Evolutionary conservation across 768 basidiomycete genomes (phyloP).

Genomic region (Rhizopogon salebrosus): DNA sequence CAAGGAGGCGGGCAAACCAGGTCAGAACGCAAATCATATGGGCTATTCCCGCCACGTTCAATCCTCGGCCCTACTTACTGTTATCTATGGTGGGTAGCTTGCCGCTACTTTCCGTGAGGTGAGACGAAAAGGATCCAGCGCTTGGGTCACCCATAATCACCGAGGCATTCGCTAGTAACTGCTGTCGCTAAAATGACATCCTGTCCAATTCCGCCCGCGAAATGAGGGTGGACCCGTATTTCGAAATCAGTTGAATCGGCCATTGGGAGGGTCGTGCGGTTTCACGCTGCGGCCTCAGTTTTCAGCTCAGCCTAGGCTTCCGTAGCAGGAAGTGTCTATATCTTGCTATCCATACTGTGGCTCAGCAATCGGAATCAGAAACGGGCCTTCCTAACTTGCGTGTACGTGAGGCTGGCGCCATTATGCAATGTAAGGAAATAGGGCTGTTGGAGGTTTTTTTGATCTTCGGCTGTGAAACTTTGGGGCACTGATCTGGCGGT

Average conservation of each 20-base stretch:
- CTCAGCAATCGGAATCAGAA: background rate
- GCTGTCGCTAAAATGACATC: slow-evolving; percentile 2
- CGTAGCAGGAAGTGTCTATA: background rate
- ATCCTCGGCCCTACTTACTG: background rate
- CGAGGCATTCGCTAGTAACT: background rate
- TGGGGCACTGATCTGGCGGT: background rate
- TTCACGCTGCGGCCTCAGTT: background rate
- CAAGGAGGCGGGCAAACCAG: background rate
- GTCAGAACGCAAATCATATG: background rate
- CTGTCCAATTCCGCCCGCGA: background rate
- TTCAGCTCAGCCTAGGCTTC: background rate
- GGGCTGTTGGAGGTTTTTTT: background rate
- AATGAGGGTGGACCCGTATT: slow-evolving; percentile 1
- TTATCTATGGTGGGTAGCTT: background rate
- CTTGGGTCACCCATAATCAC: background rate
- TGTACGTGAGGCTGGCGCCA: background rate
- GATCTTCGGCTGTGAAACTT: background rate
- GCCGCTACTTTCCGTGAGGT: background rate
- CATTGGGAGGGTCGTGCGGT: background rate
- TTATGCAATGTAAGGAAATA: background rate
- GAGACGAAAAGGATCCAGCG: background rate
- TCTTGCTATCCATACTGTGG: background rate
- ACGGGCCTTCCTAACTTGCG: background rate
- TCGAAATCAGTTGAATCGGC: background rate
- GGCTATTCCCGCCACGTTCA: background rate